A percentile compares a stretch with the other conserved stretches of the same genome.
phyloP scores from a whole-genome alignment of 2,329 filamentous ascomycete genomes.

The Claviceps humidiphila region DNA sequence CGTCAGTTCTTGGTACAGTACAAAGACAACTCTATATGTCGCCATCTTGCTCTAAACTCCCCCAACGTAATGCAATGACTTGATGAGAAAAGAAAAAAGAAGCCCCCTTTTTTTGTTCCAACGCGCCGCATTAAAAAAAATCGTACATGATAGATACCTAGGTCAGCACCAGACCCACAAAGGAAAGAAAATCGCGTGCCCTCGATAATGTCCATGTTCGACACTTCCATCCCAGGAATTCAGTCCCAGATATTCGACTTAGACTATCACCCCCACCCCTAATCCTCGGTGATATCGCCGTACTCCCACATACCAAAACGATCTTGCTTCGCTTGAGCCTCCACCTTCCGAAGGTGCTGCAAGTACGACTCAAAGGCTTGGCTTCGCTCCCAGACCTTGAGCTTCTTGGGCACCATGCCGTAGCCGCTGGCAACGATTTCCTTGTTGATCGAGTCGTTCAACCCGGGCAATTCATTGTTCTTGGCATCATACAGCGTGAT shows the following conservation, averaged over 20 bases:
- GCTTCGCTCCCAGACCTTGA: constrained; percentile 79
- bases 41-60: not conserved
- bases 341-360: constrained; percentile 56
- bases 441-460: constrained; percentile 75
- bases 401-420: constrained; percentile 82
- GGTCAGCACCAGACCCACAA: not conserved
- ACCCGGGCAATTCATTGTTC: constrained; percentile 37
- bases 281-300: constrained; percentile 87
- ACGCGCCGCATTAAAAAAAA: not conserved
- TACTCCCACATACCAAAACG: constrained; percentile 96
- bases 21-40: not conserved
- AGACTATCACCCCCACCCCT: constrained; percentile 14
- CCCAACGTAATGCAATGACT: constrained; percentile 1
- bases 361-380: constrained; percentile 56
- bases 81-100: not conserved
- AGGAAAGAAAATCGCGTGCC: not conserved
- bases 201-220: too few relatives aligned
- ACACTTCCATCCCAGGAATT: too few relatives aligned
- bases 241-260: too few relatives aligned
- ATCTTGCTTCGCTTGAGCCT: constrained; percentile 66
- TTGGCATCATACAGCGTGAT: constrained; percentile 79
- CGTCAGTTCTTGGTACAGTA: not conserved
- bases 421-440: constrained; percentile 73
- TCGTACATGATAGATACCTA: not conserved
- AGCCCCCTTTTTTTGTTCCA: not conserved